phyloP scores from a whole-genome alignment of 164 flowering plant genomes.

The Umbilicus rupestris region DNA sequence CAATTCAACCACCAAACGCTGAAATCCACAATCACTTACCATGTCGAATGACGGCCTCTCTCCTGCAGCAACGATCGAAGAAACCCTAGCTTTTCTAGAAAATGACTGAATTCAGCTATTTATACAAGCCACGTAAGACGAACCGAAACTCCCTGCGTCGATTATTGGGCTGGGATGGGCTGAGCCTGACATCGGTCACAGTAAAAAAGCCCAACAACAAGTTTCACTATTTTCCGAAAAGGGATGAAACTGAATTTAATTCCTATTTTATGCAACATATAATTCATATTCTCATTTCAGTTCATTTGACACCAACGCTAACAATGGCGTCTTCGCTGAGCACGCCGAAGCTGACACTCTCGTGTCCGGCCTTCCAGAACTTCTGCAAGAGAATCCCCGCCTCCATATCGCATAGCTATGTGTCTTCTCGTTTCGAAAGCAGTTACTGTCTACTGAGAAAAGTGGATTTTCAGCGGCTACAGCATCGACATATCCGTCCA shows the following conservation, averaged over 20 bases:
- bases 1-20: too few species aligned
- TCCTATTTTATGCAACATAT: not conserved
- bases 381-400: conserved; percentile 26
- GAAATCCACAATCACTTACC: too few species aligned
- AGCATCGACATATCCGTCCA: too few species aligned
- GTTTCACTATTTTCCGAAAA: not conserved
- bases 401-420: not conserved
- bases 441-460: not conserved
- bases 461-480: not conserved
- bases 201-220: not conserved
- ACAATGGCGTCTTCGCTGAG: conserved; percentile 22
- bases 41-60: too few species aligned
- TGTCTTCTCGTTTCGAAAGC: not conserved
- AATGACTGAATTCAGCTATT: too few species aligned
- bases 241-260: not conserved
- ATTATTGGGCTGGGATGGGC: too few species aligned
- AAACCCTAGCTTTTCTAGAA: too few species aligned
- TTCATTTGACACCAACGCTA: not conserved
- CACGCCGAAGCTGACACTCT: conserved; percentile 29
- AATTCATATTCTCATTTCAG: not conserved
- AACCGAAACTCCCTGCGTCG: too few species aligned
- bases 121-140: too few species aligned
- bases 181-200: too few species aligned
- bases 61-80: too few species aligned
- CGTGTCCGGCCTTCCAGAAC: conserved; percentile 33